Evolutionary conservation across 2,329 filamentous ascomycete species (phyloP), one percentile per base, ranked within the genome.

Genomic region (Xylaria sp.): DNA sequence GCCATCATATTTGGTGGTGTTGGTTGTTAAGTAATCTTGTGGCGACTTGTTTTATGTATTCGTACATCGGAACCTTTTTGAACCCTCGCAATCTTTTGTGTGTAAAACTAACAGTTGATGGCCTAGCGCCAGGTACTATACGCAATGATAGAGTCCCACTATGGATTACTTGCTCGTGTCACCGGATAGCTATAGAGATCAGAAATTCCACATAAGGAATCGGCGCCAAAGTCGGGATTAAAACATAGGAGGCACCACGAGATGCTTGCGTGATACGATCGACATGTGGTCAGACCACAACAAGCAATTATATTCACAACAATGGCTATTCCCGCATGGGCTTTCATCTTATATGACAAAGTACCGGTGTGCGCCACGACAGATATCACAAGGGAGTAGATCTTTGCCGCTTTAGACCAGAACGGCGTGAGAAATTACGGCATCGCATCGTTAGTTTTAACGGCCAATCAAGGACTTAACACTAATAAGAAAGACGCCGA

Each of bases 261-360:
- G 48, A 52, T 52, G 48, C 48, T 63, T 43, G 30, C 50, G 30
- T 58, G 52, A 30, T 18, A 53, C 50, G 32, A 55, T 34, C 32
- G 28, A 52, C 25, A 52, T 43, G 64, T 58, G 43, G 9, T 32
- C 34, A 50, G 61, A 15, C 20, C 39, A 48, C 25, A 34, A 34
- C 52, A 25, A 45, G 43, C 50, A 34, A 53, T 20, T 25, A 25
- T 20, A 41, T 36, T 50, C 28, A 13, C n/a, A 25, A 25, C 58
- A 36, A 32, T 34, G 55, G 20, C 45, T 30, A 12, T 58, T 13
- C 28, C 25, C 13, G 57, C 32, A 39, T 32, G 9, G 18, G 30
- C 15, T 43, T 32, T 52, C 41, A 36, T 43, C 34, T 58, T 28
- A n/a, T 57, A 43, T 57, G 30, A 36, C 36, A 23, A 13, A 15